Base-by-base conservation (phyloP, 345 rosid species). In the Citrus glauca region DNA sequence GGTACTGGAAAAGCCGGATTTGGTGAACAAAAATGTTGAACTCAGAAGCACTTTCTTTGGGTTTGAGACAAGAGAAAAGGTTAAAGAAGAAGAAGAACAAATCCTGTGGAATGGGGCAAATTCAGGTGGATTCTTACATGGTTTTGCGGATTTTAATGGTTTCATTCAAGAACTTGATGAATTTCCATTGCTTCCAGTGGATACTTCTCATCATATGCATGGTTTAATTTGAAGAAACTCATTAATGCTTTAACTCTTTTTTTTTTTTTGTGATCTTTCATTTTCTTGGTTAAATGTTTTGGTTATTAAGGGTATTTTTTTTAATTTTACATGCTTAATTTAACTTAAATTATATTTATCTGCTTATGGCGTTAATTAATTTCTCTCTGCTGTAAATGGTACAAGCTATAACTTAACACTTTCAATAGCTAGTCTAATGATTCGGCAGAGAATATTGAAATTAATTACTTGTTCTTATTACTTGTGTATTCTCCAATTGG, bases 131-230 rank as follows among this genome's bases (percentile, higher is more conserved):
- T 91, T 88, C 77, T 84, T 88, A 25, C 81, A 84, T 42, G 87
- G 88, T 1, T 90, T 93, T 75, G 81, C 87, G 74, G 93, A 92
- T 81, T 87, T 92, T 28, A 94, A 88, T 79, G 97, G 94, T 9
- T 88, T 91, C 72, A 88, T 89, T 63, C 94, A 90, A 79, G 91
- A 90, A n/a, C 87, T 91, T 76, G 90, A 81, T 77, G 93, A 88
- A 78, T 86, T 88, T 61, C 80, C 95, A 25, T 82, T 84, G 74
- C 66, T 85, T 33, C 89, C 91, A 78, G 63, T 82, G 80, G 88
- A 81, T 79, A 63, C 85, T 71, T 69, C 86, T 72, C 82, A 74
- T 70, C 82, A 71, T 40, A 38, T 82, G 80, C 87, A 82, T 76
- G 87, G 78, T 37, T 85, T 53, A 53, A 53, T 53, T 85, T 42